Conservation (phyloP, 1,139 yeast genomes). For the Groenewaldozyma sp. region DNA sequence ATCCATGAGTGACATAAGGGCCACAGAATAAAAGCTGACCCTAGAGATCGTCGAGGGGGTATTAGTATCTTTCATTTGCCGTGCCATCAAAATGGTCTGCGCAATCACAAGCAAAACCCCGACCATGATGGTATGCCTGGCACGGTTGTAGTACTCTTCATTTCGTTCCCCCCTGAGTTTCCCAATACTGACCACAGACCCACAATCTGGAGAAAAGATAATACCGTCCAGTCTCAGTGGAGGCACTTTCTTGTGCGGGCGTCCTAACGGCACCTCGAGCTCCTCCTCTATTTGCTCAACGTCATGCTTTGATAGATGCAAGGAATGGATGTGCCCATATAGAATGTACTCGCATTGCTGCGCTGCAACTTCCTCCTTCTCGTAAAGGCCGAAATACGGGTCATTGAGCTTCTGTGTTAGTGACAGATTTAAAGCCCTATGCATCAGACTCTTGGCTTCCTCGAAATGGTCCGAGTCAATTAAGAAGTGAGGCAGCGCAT, state of each 20-base stretch:
- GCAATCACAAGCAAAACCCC: conserved; percentile 36
- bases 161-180: conserved; percentile 47
- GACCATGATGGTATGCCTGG: conserved; percentile 29
- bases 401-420: conserved; percentile 18
- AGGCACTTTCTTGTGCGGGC: conserved; percentile 60
- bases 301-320: conserved; percentile 44
- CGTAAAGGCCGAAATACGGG: conserved; percentile 17
- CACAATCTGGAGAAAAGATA: conserved; percentile 86
- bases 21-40: conserved; percentile 55
- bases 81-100: conserved; percentile 43
- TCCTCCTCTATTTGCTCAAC: conserved; percentile 62
- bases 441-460: conserved; percentile 32
- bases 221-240: conserved; percentile 46
- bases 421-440: conserved; percentile 37
- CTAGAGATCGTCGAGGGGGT: conserved; percentile 76
- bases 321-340: conserved; percentile 59
- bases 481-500: conserved; percentile 46
- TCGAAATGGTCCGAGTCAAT: conserved; percentile 34
- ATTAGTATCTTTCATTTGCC: conserved; percentile 60
- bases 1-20: conserved; percentile 51
- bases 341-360: conserved; percentile 62
- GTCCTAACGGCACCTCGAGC: conserved; percentile 58
- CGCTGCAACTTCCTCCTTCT: conserved; percentile 15
- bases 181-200: conserved; percentile 40
- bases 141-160: conserved; percentile 41